Evolutionary conservation across 352 stramenopile genomes (phyloP).

Genomic region (Lagenidium giganteum): DNA sequence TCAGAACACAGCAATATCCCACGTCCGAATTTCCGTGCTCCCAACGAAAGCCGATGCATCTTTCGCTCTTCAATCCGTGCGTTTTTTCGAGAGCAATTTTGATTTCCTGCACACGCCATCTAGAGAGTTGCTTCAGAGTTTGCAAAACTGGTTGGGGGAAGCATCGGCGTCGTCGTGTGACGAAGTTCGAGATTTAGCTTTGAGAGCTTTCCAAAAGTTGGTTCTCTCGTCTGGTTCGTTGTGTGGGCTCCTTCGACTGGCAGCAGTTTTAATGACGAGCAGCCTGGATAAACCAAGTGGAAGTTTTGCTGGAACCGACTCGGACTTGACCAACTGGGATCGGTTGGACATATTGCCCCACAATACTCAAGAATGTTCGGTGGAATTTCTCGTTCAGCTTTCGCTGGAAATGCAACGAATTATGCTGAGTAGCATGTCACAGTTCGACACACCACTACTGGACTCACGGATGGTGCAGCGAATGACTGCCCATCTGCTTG

Average conservation of each 20-base stretch:
- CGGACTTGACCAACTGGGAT: too few species aligned
- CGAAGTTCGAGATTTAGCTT: constrained; percentile 52
- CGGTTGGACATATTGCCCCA: constrained; percentile 50
- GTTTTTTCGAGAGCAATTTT: constrained; percentile 45
- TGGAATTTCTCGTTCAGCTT: constrained; percentile 43
- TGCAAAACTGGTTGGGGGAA: constrained; percentile 65
- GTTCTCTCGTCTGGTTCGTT: constrained; percentile 74
- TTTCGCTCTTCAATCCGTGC: constrained; percentile 47
- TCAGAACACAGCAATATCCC: too few species aligned
- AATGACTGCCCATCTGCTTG: constrained; percentile 32
- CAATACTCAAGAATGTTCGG: constrained; percentile 24
- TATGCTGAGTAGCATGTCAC: too few species aligned
- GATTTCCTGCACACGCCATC: constrained; percentile 41
- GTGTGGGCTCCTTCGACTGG: constrained; percentile 68
- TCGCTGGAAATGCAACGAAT: constrained; percentile 37
- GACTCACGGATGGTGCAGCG: constrained; percentile 53
- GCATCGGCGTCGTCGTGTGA: constrained; percentile 40
- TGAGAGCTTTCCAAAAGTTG: constrained; percentile 55
- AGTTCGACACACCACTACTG: constrained; percentile 35
- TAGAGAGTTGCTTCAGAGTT: constrained; percentile 42
- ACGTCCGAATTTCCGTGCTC: too few species aligned
- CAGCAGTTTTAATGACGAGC: too few species aligned
- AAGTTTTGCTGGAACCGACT: too few species aligned
- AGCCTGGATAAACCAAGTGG: too few species aligned
- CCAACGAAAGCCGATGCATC: too few species aligned